phyloP scores from a whole-genome alignment of 805 yeast genomes.

The Candida endomychidarum region DNA sequence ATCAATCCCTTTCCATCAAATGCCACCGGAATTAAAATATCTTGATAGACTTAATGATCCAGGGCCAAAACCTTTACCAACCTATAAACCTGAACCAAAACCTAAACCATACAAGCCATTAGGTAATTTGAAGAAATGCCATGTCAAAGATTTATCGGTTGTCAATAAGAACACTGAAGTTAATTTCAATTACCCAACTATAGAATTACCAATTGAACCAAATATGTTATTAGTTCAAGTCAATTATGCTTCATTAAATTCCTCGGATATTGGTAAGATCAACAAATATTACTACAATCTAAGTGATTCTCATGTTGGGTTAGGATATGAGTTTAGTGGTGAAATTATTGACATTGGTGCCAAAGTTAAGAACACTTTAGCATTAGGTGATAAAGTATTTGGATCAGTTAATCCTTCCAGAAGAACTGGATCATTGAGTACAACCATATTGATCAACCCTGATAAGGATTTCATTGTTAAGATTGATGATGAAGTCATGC shows the following conservation, averaged over 20 bases:
- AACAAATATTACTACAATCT: constrained; percentile 53
- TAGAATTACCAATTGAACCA: constrained; percentile 48
- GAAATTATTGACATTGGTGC: constrained; percentile 55
- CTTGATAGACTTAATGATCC: constrained; percentile 21
- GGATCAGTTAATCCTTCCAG: constrained; percentile 56
- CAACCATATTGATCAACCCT: constrained; percentile 57
- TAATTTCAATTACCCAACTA: constrained; percentile 53
- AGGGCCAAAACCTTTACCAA: constrained; percentile 12
- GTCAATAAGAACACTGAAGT: constrained; percentile 45
- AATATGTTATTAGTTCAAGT: constrained; percentile 58
- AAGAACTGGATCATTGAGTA: constrained; percentile 57
- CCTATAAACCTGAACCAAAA: constrained; percentile 2
- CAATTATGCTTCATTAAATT: constrained; percentile 59
- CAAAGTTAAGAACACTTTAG: constrained; percentile 25
- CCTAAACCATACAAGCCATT: constrained; percentile 14
- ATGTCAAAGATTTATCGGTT: constrained; percentile 49
- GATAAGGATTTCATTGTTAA: constrained; percentile 39
- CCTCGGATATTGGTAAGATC: constrained; percentile 62
- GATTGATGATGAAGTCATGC: constrained; percentile 25
- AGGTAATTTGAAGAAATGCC: constrained; percentile 52
- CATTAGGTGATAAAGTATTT: constrained; percentile 63
- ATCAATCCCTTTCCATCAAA: constrained; percentile 36
- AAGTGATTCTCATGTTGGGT: constrained; percentile 55
- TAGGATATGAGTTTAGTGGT: constrained; percentile 74
- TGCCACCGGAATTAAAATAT: constrained; percentile 43